Conservation (phyloP, 2,329 filamentous ascomycete genomes). For the Didymella exigua region DNA sequence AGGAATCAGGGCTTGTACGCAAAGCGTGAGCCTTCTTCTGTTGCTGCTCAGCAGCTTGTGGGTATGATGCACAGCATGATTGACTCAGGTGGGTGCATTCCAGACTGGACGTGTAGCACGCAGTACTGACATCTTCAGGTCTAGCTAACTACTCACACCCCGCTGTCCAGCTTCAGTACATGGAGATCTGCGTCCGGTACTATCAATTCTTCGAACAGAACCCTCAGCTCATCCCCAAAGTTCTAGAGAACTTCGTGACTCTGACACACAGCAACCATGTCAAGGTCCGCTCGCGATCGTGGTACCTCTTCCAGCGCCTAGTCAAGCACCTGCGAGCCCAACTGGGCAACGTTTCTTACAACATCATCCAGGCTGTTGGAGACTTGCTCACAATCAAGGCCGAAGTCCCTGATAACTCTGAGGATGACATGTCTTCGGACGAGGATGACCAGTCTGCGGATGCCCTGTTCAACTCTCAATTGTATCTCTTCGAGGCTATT, state of each 20-base stretch:
- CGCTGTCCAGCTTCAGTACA: conserved; percentile 91
- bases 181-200: conserved; percentile 98
- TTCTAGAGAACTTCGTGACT: conserved; percentile 88
- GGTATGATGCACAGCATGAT: conserved; percentile 97
- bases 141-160: conserved; percentile 87
- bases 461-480: conserved; percentile 85
- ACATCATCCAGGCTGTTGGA: conserved; percentile 85
- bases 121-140: conserved; percentile 56
- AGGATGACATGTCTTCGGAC: conserved; percentile 92
- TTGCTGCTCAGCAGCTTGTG: conserved; percentile 79
- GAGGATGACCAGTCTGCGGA: conserved; percentile 90
- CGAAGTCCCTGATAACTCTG: conserved; percentile 77
- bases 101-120: neutral
- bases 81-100: conserved; percentile 71
- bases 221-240: conserved; percentile 77
- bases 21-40: conserved; percentile 80
- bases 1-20: conserved; percentile 83
- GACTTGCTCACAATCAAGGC: conserved; percentile 91
- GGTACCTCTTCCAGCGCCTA: conserved; percentile 95
- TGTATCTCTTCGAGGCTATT: conserved; percentile 93
- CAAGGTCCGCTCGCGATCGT: conserved; percentile 86
- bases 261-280: conserved; percentile 87
- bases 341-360: conserved; percentile 87
- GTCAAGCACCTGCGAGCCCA: conserved; percentile 85
- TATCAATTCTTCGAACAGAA: conserved; percentile 90